Conservation (phyloP, 139 green algal genomes). For the Haematococcus lacustris region DNA sequence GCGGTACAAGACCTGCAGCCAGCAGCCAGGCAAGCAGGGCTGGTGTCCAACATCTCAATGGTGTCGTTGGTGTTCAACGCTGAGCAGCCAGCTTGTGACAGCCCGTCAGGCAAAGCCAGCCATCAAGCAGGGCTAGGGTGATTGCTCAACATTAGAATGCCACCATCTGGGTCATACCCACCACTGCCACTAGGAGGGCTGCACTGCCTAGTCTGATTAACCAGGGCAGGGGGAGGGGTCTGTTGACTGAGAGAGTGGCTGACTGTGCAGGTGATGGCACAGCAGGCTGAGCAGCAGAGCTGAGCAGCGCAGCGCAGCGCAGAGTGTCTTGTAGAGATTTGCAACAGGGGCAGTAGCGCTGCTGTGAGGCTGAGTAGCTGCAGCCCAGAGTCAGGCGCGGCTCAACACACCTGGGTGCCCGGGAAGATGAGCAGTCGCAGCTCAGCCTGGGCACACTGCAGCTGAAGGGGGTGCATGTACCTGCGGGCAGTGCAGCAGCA, state of each 20-base stretch:
- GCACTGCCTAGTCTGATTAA: background rate
- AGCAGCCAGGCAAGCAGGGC: background rate
- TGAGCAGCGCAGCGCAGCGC: background rate
- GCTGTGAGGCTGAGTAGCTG: no score
- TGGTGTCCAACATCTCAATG: background rate
- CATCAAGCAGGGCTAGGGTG: background rate
- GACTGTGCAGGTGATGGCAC: background rate
- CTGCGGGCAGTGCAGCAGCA: no score
- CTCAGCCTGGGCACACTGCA: constrained; percentile 45
- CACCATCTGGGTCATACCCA: background rate
- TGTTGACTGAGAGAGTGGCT: background rate
- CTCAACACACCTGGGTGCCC: constrained; percentile 37
- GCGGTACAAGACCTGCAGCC: background rate
- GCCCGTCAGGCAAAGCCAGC: background rate
- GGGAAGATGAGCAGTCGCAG: constrained; percentile 78
- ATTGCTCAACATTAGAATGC: background rate
- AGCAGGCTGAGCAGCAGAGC: background rate
- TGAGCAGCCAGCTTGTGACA: background rate
- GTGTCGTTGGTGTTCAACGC: background rate
- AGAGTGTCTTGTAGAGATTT: background rate
- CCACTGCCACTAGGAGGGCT: background rate
- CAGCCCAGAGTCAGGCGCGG: no score
- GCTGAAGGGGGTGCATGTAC: constrained; percentile 28
- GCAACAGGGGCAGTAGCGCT: background rate
- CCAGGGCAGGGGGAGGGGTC: background rate